Evolutionary conservation across 1,139 yeast species (phyloP), one percentile per base, ranked within the genome.

Genomic region (Arxiozyma heterogenica): DNA sequence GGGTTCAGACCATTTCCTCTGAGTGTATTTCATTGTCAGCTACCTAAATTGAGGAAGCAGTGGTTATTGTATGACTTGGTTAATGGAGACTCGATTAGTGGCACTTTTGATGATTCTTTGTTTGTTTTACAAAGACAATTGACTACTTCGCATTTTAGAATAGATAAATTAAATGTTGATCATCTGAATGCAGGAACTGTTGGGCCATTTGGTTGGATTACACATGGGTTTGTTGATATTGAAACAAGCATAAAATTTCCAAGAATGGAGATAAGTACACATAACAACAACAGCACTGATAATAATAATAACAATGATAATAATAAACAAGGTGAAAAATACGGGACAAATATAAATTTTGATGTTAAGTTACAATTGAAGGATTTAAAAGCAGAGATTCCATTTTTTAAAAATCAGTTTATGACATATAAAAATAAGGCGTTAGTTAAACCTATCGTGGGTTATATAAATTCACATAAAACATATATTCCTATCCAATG

Each of bases 141-240:
- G 38, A 18, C 43, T 11, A 21, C 22, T 18, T 30, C 45, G 21
- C 47, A 49, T 34, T 49, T 49, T 17, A 73, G 98, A 55, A 85
- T 91, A 47, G 98, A 93, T 65, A 83, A 89, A 20, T 79, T 93
- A 52, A 84, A 83, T 63, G 80, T 93, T 45, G 96, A 91, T 62
- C 98, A 93, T 70, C 73, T 93, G 58, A 93, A 93, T 65, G 79
- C 87, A 1, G 98, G 98, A 0, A 77, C 88, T 52, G 84, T 84
- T 53, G 98, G 98, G 0, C 96, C 98, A 6, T 88, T 93, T 70
- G 97, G 98, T 2, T 93, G 98, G 98, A 91, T 93, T 54, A 83
- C 89, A 9, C 78, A 80, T 57, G 98, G 98, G 8, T 82, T 82
- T 55, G 98, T 91, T 22, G 97, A 93, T 69, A 85, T 93, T 83